phyloP scores from a whole-genome alignment of 139 green algal species.

The Closterium sp. region DNA sequence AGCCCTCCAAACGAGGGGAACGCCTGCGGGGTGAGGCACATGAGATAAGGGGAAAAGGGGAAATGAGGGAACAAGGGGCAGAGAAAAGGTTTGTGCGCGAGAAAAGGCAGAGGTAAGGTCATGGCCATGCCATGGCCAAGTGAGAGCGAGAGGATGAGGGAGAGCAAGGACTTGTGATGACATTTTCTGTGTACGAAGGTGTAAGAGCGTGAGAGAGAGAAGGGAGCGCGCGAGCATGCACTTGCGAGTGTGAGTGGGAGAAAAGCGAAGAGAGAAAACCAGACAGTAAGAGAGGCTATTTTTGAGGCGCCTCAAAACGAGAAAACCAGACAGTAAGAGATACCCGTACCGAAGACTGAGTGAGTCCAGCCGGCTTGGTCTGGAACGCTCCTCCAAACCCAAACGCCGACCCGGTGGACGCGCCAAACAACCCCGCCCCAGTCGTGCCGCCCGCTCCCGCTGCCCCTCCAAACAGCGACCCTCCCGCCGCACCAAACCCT shows the following conservation, averaged over 20 bases:
- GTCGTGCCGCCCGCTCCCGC: neutral
- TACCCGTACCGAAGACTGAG: conserved; percentile 15
- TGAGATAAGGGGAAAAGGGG: neutral
- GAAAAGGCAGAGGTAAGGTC: too few relatives aligned
- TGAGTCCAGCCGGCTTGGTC: conserved; percentile 26
- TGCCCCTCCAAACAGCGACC: neutral
- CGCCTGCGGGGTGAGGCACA: neutral
- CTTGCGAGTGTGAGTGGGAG: neutral
- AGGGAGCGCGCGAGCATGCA: too few relatives aligned
- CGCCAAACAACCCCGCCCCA: neutral
- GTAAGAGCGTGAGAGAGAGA: too few relatives aligned
- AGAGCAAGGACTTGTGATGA: too few relatives aligned
- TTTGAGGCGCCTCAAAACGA: too few relatives aligned
- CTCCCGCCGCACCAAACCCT: neutral
- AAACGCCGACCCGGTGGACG: neutral
- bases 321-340: too few relatives aligned
- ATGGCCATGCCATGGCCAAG: too few relatives aligned
- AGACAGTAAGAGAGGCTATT: neutral
- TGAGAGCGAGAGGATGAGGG: too few relatives aligned
- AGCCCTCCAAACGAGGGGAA: conserved; percentile 26
- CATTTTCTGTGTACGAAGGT: too few relatives aligned
- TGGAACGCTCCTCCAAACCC: neutral
- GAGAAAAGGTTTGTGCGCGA: too few relatives aligned
- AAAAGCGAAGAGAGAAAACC: neutral
- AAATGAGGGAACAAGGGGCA: neutral